Evolutionary conservation across 208 protist species (phyloP), one percentile per base, ranked within the genome.

Genomic region (Acanthamoeba culbertsoni): DNA sequence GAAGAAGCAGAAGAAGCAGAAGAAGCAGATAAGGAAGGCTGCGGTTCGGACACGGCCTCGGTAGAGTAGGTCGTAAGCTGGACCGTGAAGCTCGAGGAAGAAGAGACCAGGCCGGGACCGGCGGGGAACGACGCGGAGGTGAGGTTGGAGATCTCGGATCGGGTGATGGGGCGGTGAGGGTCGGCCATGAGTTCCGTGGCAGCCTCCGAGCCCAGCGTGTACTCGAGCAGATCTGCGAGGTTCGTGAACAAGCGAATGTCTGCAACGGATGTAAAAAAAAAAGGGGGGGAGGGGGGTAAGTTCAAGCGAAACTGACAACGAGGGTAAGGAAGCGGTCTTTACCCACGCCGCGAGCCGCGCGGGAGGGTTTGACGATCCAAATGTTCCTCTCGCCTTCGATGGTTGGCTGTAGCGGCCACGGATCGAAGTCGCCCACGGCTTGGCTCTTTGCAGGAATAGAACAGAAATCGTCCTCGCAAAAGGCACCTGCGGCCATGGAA

Each of bases 361-460:
- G 55, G 7, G 62, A 55, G 48, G 94, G 94, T 53, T 95, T 95
- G 31, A 94, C 94, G 65, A 95, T 95, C 94, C 94, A 95, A 33
- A 95, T 89, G 46, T 95, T 95, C 35, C 77, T 55, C 46, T 57
- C 45, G 18, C 94, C 93, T 63, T 95, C 93, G 18, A 95, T 95
- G 53, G 51, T 43, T 14, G 75, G 33, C 82, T 95, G 93, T 40
- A 43, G 75, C 10, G 75, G 48, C 75, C 35, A 86, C 63, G 63
- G 63, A 12, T 20, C 31, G 33, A 73, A 20, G 35, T 73, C 63
- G 16, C 26, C 59, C 59, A 23, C 48, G 48, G 48, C 18, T 8
- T 8, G 12, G 20, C 3, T 14, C 23, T 18, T 33, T 31, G 14
- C n/a, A 37, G 10, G 12, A 55, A 18, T 18, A 63, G 57, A 35